These are phyloP conservation scores for Syzygium aromaticum DNA, from an alignment of 345 rosid species.

Conservation along the genomic window DNA sequence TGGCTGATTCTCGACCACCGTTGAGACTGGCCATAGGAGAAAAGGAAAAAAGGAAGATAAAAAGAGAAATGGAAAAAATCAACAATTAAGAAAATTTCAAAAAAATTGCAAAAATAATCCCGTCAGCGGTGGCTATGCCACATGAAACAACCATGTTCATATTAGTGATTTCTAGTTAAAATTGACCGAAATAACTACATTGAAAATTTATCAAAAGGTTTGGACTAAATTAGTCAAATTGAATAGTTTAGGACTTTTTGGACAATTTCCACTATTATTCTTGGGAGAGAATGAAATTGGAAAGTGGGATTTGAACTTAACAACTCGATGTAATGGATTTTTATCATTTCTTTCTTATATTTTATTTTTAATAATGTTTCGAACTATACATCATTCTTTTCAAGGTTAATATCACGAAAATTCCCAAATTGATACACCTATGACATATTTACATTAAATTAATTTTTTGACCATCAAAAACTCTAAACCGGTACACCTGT, in stretches of 20 bases:
- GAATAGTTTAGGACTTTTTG: neutral
- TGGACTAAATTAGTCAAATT: neutral
- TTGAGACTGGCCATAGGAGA: neutral
- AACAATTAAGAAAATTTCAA: neutral
- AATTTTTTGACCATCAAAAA: too few species aligned
- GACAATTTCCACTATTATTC: neutral
- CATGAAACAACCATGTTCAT: rapidly evolving
- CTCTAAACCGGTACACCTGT: too few species aligned
- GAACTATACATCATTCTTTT: neutral
- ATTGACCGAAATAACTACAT: rapidly evolving
- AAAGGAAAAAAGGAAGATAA: neutral
- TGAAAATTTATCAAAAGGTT: rapidly evolving
- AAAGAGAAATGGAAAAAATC: neutral
- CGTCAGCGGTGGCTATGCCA: rapidly evolving
- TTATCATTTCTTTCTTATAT: neutral
- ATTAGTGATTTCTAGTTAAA: rapidly evolving
- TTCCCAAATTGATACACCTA: too few species aligned
- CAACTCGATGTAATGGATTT: neutral
- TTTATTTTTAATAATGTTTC: neutral
- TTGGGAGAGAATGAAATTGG: neutral
- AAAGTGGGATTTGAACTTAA: neutral
- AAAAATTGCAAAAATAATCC: neutral
- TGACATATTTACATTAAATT: too few species aligned
- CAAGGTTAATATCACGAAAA: too few species aligned
- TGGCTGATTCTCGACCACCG: neutral